Evolutionary conservation across 495 filamentous ascomycete species (phyloP), one percentile per base, ranked within the genome.

Genomic region (Staphylotrichum tortipilum): DNA sequence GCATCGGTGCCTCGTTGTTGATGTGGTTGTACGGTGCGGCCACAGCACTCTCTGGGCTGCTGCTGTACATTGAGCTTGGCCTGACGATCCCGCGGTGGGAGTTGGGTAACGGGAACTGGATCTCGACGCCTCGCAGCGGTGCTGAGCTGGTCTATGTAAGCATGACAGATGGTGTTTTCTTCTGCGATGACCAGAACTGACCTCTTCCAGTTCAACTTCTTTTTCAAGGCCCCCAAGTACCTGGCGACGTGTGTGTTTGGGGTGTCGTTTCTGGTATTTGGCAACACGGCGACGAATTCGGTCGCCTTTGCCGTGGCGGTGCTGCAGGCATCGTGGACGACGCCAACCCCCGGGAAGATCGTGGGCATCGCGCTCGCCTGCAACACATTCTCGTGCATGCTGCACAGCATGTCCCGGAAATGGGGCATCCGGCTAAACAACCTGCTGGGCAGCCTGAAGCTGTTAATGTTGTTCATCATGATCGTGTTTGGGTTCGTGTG

Each of bases 311-410:
- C 56, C 2, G 31, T 49, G 23, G 51, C 56, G 2, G 40, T 41
- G 3, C 44, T 52, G 7, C 49, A 57, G 24, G 41, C 49, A 17
- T 34, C 54, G 6, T 17, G 45, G 10, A 15, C 19, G 10, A 23
- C 35, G 1, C 1, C 40, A 19, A 54, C 37, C 2, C 15, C 37
- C 7, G 48, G 34, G 5, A 44, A 28, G 24, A 39, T 58, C n/a
- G 52, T 46, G 21, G 51, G 47, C 26, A 52, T 58, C 11, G 51
- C 51, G 17, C 26, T 58, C 3, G 48, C 47, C 19, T 38, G 26
- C 18, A 58, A 58, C 39, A 58, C 56, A 5, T 54, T 86, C 44
- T 77, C 79, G 28, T 74, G 74, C 19, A 70, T 87, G 4, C 62
- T 86, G 21, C 72, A 58, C 23, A 52, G 51, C 39, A 54, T 58